phyloP scores from a whole-genome alignment of 139 green algal species.

The Pleodorina starrii region DNA sequence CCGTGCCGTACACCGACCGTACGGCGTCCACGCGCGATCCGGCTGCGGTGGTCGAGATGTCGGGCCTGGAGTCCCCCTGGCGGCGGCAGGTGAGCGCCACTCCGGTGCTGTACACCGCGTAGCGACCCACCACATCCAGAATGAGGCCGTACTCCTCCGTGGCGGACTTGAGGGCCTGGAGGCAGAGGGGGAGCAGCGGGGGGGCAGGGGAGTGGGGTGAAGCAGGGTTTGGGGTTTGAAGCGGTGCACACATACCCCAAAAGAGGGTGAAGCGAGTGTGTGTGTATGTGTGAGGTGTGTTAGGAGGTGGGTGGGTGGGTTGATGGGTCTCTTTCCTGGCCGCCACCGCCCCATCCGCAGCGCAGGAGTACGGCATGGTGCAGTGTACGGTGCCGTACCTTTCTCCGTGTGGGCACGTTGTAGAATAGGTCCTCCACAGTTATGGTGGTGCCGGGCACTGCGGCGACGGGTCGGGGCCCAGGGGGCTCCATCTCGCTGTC shows the following conservation, averaged over 20 bases:
- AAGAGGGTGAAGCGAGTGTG: no score
- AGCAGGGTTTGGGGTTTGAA: no score
- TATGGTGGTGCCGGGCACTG: slow-evolving; percentile 91
- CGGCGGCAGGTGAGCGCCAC: slow-evolving; percentile 77
- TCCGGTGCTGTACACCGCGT: slow-evolving; percentile 78
- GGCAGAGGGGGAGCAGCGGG: no score
- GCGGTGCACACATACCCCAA: no score
- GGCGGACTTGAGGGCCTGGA: slow-evolving; percentile 74
- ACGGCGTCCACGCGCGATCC: slow-evolving; percentile 77
- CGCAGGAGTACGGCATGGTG: no score
- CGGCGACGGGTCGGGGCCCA: slow-evolving; percentile 83
- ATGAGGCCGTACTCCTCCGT: slow-evolving; percentile 91
- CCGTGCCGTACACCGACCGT: slow-evolving; percentile 84
- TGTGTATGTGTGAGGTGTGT: no score
- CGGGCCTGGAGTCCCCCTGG: slow-evolving; percentile 80
- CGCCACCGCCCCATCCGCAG: not conserved
- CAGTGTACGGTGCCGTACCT: no score
- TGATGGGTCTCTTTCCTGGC: no score
- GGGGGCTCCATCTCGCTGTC: slow-evolving; percentile 74
- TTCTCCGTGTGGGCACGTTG: slow-evolving; percentile 88
- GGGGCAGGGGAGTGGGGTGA: no score
- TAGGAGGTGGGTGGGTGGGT: no score
- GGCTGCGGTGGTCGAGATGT: slow-evolving; percentile 69
- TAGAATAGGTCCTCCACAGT: slow-evolving; percentile 97
- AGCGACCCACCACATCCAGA: slow-evolving; percentile 87